phyloP scores from a whole-genome alignment of 345 rosid species.

The Aethionema arabicum region DNA sequence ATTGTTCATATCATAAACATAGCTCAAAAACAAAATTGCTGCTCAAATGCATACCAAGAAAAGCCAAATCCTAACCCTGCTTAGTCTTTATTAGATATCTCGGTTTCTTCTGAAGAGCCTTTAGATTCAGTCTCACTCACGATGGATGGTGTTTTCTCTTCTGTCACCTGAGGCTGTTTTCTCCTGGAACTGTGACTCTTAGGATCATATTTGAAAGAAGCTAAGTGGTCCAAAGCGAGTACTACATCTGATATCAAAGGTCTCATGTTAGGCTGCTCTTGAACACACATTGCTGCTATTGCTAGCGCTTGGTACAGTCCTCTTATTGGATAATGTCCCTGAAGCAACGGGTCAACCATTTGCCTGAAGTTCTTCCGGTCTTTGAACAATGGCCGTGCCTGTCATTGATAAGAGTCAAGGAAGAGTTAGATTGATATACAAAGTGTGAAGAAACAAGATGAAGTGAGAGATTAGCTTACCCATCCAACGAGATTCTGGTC shows the following conservation, averaged over 20 bases:
- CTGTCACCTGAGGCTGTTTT: slow-evolving; percentile 1
- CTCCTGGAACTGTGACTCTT: slow-evolving; percentile 21
- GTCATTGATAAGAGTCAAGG: not conserved
- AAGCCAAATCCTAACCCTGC: not conserved
- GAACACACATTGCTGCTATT: slow-evolving; percentile 89
- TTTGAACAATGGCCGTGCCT: slow-evolving; percentile 83
- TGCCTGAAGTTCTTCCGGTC: slow-evolving; percentile 57
- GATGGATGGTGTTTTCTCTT: not conserved
- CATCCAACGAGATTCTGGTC: slow-evolving; percentile 76
- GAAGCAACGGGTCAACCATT: slow-evolving; percentile 74
- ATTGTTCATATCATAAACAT: not conserved
- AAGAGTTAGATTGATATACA: not conserved
- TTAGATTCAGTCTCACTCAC: not conserved
- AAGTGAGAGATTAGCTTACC: slow-evolving; percentile 43
- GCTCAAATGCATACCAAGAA: not conserved
- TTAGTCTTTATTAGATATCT: slow-evolving; percentile 5
- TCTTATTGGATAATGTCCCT: slow-evolving; percentile 61
- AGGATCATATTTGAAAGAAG: slow-evolving; percentile 49
- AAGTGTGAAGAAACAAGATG: not conserved
- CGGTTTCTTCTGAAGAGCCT: slow-evolving; percentile 16
- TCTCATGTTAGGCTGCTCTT: slow-evolving; percentile 74
- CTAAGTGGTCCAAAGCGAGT: slow-evolving; percentile 71
- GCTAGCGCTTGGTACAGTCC: slow-evolving; percentile 82
- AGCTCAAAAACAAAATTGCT: slow-evolving; percentile 31
- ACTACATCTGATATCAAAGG: slow-evolving; percentile 74